Evolutionary conservation across 1,284 basidiomycete species (phyloP).

Genomic region (Xerocomus cyaneibrunnescens): DNA sequence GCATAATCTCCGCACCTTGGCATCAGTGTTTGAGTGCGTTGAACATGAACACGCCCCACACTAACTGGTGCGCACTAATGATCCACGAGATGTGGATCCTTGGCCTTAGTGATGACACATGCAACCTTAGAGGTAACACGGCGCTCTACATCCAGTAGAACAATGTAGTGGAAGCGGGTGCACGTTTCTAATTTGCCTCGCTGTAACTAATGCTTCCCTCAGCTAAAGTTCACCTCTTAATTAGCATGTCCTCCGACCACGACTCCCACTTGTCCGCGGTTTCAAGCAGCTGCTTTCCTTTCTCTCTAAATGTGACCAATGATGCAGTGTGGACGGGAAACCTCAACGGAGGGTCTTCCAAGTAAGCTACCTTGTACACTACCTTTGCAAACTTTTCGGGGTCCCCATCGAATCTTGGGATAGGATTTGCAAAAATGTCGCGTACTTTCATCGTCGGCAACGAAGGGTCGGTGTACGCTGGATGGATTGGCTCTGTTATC

Average conservation of each 20-base stretch:
- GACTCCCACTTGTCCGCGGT: slow-evolving; percentile 24
- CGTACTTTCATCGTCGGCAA: slow-evolving; percentile 3
- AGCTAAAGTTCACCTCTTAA: slow-evolving; percentile 1
- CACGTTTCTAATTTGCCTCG: not conserved
- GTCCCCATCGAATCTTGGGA: slow-evolving; percentile 14
- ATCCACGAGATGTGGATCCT: too few species aligned
- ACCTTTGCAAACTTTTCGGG: slow-evolving; percentile 18
- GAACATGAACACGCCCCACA: slow-evolving; percentile 25
- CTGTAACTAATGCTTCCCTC: not conserved
- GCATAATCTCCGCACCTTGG: slow-evolving; percentile 22
- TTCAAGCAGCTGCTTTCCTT: slow-evolving; percentile 16
- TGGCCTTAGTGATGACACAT: too few species aligned
- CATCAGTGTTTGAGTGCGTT: slow-evolving; percentile 17
- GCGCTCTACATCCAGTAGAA: too few species aligned
- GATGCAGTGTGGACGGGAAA: slow-evolving; percentile 26
- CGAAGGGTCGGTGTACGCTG: slow-evolving; percentile 17
- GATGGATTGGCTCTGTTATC: slow-evolving; percentile 9
- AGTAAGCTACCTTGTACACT: slow-evolving; percentile 12
- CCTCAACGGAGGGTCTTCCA: slow-evolving; percentile 30
- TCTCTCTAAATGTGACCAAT: slow-evolving; percentile 10
- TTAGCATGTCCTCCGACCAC: slow-evolving; percentile 31
- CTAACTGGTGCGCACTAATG: too few species aligned
- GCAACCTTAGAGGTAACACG: too few species aligned
- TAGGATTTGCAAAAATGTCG: not conserved
- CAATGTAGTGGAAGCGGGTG: too few species aligned